Evolutionary conservation across 345 rosid species (phyloP).

Genomic region (Turnera subulata): DNA sequence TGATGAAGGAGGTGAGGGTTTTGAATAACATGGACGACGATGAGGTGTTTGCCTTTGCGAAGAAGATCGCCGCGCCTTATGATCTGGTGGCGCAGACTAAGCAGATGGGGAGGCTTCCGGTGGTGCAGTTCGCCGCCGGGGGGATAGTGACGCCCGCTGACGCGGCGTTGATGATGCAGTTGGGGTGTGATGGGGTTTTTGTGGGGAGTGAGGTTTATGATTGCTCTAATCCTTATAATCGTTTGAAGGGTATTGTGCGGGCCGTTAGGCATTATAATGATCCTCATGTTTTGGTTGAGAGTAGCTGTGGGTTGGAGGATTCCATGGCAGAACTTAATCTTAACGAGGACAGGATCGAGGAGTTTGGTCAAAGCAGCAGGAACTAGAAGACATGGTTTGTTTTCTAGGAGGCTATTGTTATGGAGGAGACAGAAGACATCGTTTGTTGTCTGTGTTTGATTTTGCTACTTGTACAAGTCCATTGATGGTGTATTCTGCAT

Average conservation of each 20-base stretch:
- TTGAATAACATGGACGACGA: constrained; percentile 50
- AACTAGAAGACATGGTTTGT: too few species aligned
- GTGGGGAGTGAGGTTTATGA: constrained; percentile 29
- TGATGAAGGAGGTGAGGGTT: constrained; percentile 39
- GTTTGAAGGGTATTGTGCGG: constrained; percentile 29
- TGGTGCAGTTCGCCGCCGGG: constrained; percentile 35
- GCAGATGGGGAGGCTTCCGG: constrained; percentile 39
- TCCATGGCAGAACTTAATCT: constrained; percentile 25
- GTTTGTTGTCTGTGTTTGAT: neutral
- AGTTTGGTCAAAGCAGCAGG: constrained; percentile 18
- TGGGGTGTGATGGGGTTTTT: constrained; percentile 40
- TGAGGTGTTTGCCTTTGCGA: constrained; percentile 31
- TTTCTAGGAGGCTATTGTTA: neutral
- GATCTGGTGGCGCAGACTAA: constrained; percentile 33
- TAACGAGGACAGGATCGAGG: constrained; percentile 39
- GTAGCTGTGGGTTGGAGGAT: constrained; percentile 24
- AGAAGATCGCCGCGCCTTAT: constrained; percentile 28
- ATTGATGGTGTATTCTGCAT: constrained; percentile 1
- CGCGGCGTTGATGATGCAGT: constrained; percentile 42
- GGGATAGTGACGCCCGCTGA: constrained; percentile 40
- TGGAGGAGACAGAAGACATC: neutral
- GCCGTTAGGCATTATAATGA: constrained; percentile 36
- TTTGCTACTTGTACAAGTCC: neutral
- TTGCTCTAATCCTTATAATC: constrained; percentile 25
- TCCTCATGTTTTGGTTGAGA: constrained; percentile 27